Evolutionary conservation across 2,329 filamentous ascomycete genomes (phyloP).

Genomic region (Pseudogymnoascus sp.): DNA sequence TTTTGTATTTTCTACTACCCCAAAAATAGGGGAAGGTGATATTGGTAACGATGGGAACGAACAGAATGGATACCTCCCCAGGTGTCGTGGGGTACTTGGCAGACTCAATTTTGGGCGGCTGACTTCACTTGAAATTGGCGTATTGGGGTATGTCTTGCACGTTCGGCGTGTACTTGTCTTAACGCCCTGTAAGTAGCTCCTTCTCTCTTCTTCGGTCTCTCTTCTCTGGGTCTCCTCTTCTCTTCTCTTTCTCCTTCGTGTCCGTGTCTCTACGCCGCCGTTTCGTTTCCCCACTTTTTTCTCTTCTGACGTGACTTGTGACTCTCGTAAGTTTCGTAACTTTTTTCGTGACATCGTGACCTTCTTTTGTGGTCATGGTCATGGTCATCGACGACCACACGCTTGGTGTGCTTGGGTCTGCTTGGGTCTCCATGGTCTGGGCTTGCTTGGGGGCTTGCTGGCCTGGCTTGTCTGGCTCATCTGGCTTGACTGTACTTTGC

Average conservation of each 20-base stretch:
- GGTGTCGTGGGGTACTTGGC: background rate
- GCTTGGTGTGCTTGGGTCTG: no score
- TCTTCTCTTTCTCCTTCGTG: background rate
- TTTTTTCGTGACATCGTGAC: slow-evolving; percentile 3
- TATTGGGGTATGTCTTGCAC: background rate
- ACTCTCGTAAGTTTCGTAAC: background rate
- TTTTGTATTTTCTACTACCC: background rate
- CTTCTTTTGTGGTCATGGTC: background rate
- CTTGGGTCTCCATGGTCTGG: background rate
- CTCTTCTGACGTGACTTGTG: slow-evolving; percentile 10
- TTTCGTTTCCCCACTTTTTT: background rate
- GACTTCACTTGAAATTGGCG: background rate
- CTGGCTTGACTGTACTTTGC: background rate
- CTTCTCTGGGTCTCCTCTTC: no score
- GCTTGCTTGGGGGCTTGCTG: background rate
- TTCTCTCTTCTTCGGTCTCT: background rate
- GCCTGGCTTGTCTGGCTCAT: background rate
- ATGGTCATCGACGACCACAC: background rate
- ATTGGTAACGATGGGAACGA: background rate
- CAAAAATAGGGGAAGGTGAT: background rate
- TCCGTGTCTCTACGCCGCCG: background rate
- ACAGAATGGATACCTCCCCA: background rate
- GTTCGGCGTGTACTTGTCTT: background rate
- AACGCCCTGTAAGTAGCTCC: background rate
- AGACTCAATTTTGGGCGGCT: background rate